Evolutionary conservation across 768 basidiomycete genomes (phyloP), one percentile per base, ranked within the genome.

Genomic region (Amanita jacksonii): DNA sequence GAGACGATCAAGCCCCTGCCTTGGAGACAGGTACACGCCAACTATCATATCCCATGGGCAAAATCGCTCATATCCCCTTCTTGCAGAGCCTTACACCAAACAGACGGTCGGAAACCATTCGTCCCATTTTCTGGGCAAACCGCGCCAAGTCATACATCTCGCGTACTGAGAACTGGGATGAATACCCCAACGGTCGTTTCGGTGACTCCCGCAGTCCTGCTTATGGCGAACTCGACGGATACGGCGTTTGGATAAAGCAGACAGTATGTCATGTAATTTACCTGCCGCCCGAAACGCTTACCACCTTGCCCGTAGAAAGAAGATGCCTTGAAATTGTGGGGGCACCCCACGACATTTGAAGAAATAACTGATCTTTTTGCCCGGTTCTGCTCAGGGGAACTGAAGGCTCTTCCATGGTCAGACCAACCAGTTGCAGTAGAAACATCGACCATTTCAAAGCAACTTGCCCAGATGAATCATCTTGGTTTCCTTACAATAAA

Each of bases 111-210:
- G 96, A 99, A 64, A 84, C 77, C 38, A 98, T 94, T 51, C 84
- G 96, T 25, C 96, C 96, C 3, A 98, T 99, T 57, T 98, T 98
- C 70, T 98, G 94, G 93, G 91, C 96, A 9, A 98, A 99, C 66
- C 75, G 94, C 30, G 77, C 91, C 28, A 86, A 92, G 57, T 96
- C 92, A 1, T 98, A 98, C 60, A 70, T 98, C 36, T 88, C 88
- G 6, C 84, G 94, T 43, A 98, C 96, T 10, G 92, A 96, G 59
- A 89, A 96, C 57, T 99, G 96, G 96, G 96, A 99, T 58, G 94
- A 98, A 60, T 98, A 96, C 62, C 96, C 96, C 39, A 99, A 99
- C 61, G 96, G 96, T 44, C 88, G 96, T 52, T 99, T 94, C 57
- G 96, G 96, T 54, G 96, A 98, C 65, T 84, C 93, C 5, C 79